Base-by-base conservation (phyloP, 495 filamentous ascomycete species). In the Tuber aestivum region DNA sequence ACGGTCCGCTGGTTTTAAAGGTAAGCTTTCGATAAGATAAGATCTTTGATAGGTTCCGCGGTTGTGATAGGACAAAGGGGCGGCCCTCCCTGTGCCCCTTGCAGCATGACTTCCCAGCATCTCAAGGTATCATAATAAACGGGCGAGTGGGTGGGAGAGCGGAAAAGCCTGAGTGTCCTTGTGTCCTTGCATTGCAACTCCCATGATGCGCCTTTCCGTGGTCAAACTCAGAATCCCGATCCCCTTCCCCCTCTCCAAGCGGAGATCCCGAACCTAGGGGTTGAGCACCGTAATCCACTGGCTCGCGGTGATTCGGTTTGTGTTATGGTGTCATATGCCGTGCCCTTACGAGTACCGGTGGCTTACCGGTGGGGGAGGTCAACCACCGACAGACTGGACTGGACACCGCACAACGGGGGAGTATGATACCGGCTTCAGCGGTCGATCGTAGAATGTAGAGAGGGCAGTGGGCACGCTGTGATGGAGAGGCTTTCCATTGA, bases 121-220 rank as follows among this genome's bases (percentile, higher is more conserved):
- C n/a, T n/a, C n/a, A n/a, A n/a, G n/a, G n/a, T n/a, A n/a, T n/a
- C n/a, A 8, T 32, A 18, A 21, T 65, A 65, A 32, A 65, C 23
- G 1, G n/a, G 32, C 14, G 7, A 65, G 56, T 32, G 10, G 3
- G 27, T 32, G 14, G 56, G n/a, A n/a, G 56, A 56, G 12, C 14
- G 27, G n/a, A 27, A 56, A 27, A 27, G n/a, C 27, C 0, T n/a
- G n/a, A n/a, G n/a, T n/a, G n/a, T 56, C 27, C 10, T 12, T 3
- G n/a, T 4, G n/a, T 12, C 48, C n/a, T 27, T 12, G 27, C 10
- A 32, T 65, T 32, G 1, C 12, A 65, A 32, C n/a, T 65, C 56
- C 27, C 56, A 65, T 65, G 56, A 65, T 65, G 56, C 56, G n/a
- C n/a, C 56, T 65, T 65, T 14, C 56, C 56, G 56, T 65, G 56